Base-by-base conservation (phyloP, 768 basidiomycete genomes). In the Lactarius hatsudake region DNA sequence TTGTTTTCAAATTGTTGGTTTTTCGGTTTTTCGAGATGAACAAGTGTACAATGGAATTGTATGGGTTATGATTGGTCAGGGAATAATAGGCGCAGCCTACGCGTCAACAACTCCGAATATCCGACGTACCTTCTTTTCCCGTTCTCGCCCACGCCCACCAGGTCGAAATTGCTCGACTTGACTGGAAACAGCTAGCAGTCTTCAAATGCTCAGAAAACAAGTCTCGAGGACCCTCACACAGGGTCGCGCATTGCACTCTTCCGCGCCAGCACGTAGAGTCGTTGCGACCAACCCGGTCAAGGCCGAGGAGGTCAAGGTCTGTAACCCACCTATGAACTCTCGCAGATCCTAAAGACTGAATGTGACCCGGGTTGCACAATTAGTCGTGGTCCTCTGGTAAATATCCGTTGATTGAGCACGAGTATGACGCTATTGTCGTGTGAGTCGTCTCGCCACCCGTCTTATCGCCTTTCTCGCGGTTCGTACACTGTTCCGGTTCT, bases 401-500 rank as follows among this genome's bases (percentile, higher is more conserved):
- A 76, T 99, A 98, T 77, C 94, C 96, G 23, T 82, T 99, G 69
- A 95, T 99, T 72, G 97, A 99, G 76, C 97, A 99, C 76, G 96
- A 98, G 78, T 98, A 94, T 78, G 96, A 99, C 83, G 96, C 96
- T 20, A 89, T 99, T 73, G 96, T 98, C 65, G 94, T 98, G 94
- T 97, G 75, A 79, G 96, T 84, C 15, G 3, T 54, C 45, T 32
- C 54, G 8, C 28, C 9, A 34, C 23, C 9, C n/a, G 57, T 48
- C 17, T 5, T 34, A 28, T 43, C 45, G 36, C 42, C 18, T 23
- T 48, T 6, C 38, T 48, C 48, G 32, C 7, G 38, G 56, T 5
- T 51, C 26, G 53, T 23, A 28, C 18, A 5, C 15, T 53, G 34
- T 40, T 30, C n/a, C 36, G 28, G 36, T 48, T 30, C 58, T 55